phyloP scores from a whole-genome alignment of 2,329 filamentous ascomycete species.

The Penicillium sp. region DNA sequence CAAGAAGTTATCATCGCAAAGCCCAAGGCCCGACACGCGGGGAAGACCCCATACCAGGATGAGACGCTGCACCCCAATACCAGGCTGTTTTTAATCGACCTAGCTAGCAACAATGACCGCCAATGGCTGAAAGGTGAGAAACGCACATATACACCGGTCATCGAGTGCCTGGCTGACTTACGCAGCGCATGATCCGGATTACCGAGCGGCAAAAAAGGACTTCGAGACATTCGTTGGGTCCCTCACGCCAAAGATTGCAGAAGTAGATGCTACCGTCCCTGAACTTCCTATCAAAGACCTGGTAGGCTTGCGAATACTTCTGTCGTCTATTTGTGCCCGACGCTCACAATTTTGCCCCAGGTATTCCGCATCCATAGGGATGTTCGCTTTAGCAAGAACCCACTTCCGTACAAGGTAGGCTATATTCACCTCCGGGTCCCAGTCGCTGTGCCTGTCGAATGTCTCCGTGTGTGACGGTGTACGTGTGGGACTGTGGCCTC shows the following conservation, averaged over 20 bases:
- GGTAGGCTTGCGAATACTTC: conserved; percentile 40
- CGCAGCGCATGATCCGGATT: conserved; percentile 75
- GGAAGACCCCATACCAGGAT: conserved; percentile 57
- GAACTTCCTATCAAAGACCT: conserved; percentile 83
- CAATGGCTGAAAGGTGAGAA: conserved; percentile 61
- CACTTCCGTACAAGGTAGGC: conserved; percentile 80
- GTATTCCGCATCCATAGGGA: conserved; percentile 86
- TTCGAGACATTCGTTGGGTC: conserved; percentile 75
- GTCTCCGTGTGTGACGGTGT: conserved; percentile 1
- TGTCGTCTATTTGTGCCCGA: background rate
- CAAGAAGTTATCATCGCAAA: conserved; percentile 62
- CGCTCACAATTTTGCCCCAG: conserved; percentile 34
- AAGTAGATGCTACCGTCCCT: conserved; percentile 76
- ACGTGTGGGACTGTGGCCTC: conserved; percentile 14
- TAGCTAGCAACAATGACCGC: conserved; percentile 60
- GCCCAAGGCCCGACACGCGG: conserved; percentile 60
- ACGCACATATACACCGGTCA: conserved; percentile 2
- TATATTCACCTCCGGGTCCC: background rate
- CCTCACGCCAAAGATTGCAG: conserved; percentile 67
- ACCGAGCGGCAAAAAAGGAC: conserved; percentile 72
- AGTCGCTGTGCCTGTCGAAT: background rate
- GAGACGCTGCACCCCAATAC: conserved; percentile 63
- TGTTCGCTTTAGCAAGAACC: conserved; percentile 78
- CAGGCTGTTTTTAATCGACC: conserved; percentile 58
- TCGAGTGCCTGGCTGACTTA: conserved; percentile 7